A percentile compares a stretch with the other conserved stretches of the same genome.
phyloP scores from a whole-genome alignment of 441 rosid species.

The Syzygium malaccense region DNA sequence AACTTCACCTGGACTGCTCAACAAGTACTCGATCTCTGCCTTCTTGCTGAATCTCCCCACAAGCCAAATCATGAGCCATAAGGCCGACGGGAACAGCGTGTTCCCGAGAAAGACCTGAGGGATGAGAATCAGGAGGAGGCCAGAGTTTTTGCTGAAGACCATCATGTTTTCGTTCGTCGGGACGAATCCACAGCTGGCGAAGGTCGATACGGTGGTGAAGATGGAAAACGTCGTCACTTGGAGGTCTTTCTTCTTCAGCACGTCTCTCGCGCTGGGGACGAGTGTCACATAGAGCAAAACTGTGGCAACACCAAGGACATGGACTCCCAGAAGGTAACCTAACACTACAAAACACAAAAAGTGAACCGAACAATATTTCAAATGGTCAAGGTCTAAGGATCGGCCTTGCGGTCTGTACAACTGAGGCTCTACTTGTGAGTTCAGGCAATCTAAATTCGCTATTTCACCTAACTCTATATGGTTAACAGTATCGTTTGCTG shows the following conservation, averaged over 20 bases:
- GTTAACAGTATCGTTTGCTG: not conserved
- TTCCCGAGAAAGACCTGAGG: conserved; percentile 45
- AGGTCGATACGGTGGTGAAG: conserved; percentile 27
- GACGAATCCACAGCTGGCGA: conserved; percentile 31
- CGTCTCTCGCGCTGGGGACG: conserved; percentile 11
- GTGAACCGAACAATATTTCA: not conserved
- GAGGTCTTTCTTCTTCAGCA: conserved; percentile 10
- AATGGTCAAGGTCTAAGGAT: not conserved
- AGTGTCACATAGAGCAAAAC: conserved; percentile 1
- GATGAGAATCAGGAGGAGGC: conserved; percentile 39
- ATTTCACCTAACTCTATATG: not conserved
- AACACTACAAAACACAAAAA: conserved; percentile 4
- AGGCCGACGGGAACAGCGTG: conserved; percentile 41
- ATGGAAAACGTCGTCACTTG: conserved; percentile 4
- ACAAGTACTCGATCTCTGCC: conserved; percentile 23
- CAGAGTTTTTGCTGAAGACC: conserved; percentile 32
- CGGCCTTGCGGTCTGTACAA: too few species aligned
- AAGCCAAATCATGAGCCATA: conserved; percentile 31
- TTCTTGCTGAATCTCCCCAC: conserved; percentile 21
- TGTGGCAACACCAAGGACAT: not conserved
- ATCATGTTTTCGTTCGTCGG: conserved; percentile 48
- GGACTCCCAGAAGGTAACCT: conserved; percentile 10
- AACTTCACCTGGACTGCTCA: conserved; percentile 25
- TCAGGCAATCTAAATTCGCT: not conserved
- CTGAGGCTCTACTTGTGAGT: not conserved